Evolutionary conservation across 495 filamentous ascomycete genomes (phyloP).

Genomic region (Talaromyces wortmannii): DNA sequence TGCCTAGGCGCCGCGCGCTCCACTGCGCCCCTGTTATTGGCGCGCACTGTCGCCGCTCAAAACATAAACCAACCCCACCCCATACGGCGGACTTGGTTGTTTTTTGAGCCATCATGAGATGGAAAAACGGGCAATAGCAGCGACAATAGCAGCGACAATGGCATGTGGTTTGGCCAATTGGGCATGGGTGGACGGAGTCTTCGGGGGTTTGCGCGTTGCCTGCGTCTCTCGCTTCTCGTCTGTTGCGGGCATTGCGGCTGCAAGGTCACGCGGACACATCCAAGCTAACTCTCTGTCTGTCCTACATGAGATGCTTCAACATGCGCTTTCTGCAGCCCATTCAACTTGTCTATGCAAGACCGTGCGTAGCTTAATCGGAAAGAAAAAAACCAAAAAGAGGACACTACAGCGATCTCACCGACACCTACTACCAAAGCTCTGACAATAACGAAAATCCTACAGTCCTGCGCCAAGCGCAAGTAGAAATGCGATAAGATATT

Average conservation of each 20-base stretch:
- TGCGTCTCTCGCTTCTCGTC: too few relatives aligned
- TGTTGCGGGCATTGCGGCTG: too few relatives aligned
- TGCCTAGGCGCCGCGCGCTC: neutral
- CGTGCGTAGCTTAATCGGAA: too few relatives aligned
- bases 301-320: too few relatives aligned
- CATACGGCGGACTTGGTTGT: neutral
- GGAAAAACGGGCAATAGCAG: neutral
- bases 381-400: neutral
- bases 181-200: too few relatives aligned
- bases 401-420: too few relatives aligned
- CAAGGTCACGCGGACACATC: too few relatives aligned
- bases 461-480: neutral
- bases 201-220: too few relatives aligned
- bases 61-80: neutral
- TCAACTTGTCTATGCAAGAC: too few relatives aligned
- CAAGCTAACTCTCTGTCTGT: too few relatives aligned
- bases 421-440: neutral
- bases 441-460: neutral
- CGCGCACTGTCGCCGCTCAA: neutral
- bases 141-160: too few relatives aligned
- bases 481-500: neutral
- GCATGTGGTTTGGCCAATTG: neutral
- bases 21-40: neutral
- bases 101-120: neutral
- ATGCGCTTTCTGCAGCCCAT: too few relatives aligned